phyloP scores from a whole-genome alignment of 1,284 basidiomycete genomes.

The Rhodotorula glutinis region DNA sequence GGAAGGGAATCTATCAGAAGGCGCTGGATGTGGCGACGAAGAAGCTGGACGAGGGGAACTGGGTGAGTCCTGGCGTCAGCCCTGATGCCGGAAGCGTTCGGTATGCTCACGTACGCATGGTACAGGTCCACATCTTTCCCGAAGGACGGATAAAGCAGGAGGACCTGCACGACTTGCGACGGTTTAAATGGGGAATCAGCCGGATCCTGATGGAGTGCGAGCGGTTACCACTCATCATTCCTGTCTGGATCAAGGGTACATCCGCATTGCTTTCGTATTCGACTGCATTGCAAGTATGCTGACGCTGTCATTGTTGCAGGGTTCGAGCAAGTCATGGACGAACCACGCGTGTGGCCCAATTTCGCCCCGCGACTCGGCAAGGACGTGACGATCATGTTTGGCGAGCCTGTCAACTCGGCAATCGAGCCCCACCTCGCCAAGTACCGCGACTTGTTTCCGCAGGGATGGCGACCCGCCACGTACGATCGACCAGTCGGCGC shows the following conservation, averaged over 20 bases:
- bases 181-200: constrained; percentile 97
- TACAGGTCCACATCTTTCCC: constrained; percentile 84
- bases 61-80: constrained; percentile 59
- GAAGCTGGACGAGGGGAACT: constrained; percentile 73
- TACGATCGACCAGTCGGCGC: constrained; percentile 28
- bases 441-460: constrained; percentile 20
- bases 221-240: constrained; percentile 73
- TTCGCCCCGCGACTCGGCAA: constrained; percentile 68
- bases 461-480: constrained; percentile 20
- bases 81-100: neutral
- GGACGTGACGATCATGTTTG: constrained; percentile 67
- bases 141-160: constrained; percentile 89
- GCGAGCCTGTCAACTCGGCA: constrained; percentile 57
- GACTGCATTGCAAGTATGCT: too few relatives aligned
- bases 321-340: constrained; percentile 86
- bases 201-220: constrained; percentile 75
- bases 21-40: constrained; percentile 78
- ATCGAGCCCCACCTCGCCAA: constrained; percentile 45
- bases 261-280: too few relatives aligned
- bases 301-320: too few relatives aligned
- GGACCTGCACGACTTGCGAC: constrained; percentile 60
- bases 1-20: constrained; percentile 81
- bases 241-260: constrained; percentile 83
- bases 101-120: neutral
- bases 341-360: constrained; percentile 66